Evolutionary conservation across 805 yeast species (phyloP).

Genomic region (Wickerhamiella musiphila): DNA sequence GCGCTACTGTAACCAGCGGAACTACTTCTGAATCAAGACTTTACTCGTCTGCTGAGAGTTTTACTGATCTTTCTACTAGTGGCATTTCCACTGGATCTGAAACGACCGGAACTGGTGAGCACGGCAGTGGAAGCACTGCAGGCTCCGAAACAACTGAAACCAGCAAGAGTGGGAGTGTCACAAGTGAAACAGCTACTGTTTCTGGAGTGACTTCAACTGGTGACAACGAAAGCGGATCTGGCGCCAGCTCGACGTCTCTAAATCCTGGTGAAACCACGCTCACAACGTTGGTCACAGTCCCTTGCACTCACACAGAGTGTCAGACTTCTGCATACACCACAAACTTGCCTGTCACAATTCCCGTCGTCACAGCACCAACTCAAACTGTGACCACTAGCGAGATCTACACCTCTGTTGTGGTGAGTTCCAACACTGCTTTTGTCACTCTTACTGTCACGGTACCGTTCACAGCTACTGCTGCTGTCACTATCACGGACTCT

Average conservation of each 20-base stretch:
- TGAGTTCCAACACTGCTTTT: not conserved
- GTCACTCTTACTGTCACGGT: not conserved
- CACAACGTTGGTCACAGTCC: conserved; percentile 4
- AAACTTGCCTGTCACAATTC: not conserved
- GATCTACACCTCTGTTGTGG: not conserved
- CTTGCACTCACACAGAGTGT: conserved; percentile 2
- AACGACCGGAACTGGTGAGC: not conserved
- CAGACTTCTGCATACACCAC: not conserved
- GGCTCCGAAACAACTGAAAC: too few relatives aligned
- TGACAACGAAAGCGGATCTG: too few relatives aligned
- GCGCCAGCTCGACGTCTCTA: too few relatives aligned
- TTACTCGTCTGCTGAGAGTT: too few relatives aligned
- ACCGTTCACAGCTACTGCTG: not conserved
- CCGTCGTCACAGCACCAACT: not conserved
- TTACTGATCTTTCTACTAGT: not conserved
- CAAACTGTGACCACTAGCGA: not conserved
- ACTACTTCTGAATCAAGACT: too few relatives aligned
- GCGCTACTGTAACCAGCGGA: too few relatives aligned
- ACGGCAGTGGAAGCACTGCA: too few relatives aligned
- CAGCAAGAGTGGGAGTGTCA: too few relatives aligned
- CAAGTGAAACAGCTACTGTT: too few relatives aligned
- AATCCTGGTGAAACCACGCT: too few relatives aligned
- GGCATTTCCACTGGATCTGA: not conserved
- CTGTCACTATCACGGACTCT: not conserved
- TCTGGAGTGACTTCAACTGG: too few relatives aligned